These are phyloP conservation scores for Spirogloea muscicola DNA, from an alignment of 139 green algal species.

Conservation along the genomic window DNA sequence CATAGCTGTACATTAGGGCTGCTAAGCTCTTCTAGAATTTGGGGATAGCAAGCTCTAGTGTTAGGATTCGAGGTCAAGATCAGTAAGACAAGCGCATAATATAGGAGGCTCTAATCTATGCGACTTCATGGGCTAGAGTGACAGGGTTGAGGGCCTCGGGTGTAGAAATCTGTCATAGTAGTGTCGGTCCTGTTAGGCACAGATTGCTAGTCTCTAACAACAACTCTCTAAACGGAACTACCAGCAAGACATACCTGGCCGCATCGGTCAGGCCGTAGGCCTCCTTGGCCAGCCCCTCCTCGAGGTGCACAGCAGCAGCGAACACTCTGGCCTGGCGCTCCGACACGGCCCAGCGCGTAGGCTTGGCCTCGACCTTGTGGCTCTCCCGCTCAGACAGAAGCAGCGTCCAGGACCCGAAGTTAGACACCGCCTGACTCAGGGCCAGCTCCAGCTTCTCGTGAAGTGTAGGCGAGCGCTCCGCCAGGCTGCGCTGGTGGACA, in stretches of 20 bases:
- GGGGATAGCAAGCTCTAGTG: too few relatives aligned
- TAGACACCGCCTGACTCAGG: background rate
- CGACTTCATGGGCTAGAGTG: background rate
- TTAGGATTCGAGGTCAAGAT: background rate
- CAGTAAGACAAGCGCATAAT: background rate
- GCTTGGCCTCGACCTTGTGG: background rate
- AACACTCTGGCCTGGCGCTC: background rate
- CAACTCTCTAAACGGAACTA: too few relatives aligned
- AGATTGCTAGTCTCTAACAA: background rate
- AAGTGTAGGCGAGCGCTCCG: constrained; percentile 5
- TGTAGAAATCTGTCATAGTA: background rate
- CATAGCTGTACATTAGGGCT: too few relatives aligned
- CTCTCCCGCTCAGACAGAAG: background rate
- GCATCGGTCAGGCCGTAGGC: constrained; percentile 1
- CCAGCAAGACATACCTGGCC: background rate
- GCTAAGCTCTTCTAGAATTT: too few relatives aligned
- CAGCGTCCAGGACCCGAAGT: background rate
- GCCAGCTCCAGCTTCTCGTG: background rate
- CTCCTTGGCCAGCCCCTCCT: background rate
- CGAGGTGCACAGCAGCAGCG: background rate
- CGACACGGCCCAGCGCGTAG: background rate
- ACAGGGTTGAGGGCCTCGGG: background rate
- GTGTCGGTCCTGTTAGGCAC: background rate
- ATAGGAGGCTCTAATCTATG: background rate
- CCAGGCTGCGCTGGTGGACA: constrained; percentile 1